Evolutionary conservation across 2,329 filamentous ascomycete genomes (phyloP), one percentile per base, ranked within the genome.

Genomic region (Fusarium sp.): DNA sequence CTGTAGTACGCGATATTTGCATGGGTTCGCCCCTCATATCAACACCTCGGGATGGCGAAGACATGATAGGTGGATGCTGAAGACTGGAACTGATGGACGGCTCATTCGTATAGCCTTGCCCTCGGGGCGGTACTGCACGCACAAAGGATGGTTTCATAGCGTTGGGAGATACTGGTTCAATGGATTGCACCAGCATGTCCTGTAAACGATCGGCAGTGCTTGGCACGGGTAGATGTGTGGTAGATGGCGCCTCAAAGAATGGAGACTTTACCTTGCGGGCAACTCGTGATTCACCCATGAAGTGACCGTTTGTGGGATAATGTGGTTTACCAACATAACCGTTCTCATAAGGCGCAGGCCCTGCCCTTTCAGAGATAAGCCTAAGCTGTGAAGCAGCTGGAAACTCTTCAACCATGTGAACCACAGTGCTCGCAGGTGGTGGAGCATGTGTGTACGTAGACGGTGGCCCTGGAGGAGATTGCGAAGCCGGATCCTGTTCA

Each of bases 161-260:
- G 21, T 71, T 64, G 6, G 78, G 78, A 31, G 79, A 80, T 7
- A 47, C 64, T 17, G 77, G 75, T 60, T 83, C 81, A 62, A 82
- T 78, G 7, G 80, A 83, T 9, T 68, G 78, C 13, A 83, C 74
- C 56, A 81, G 69, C 64, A 78, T 73, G 35, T 83, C 80, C 62
- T 78, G 76, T 11, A 74, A 32, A 55, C 63, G 47, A 47, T 54
- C 59, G 49, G 49, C 38, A 33, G 37, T 51, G 53, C 57, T 44
- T 13, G 63, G 39, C n/a, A 49, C 49, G 15, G 60, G 60, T 17
- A 66, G 68, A 43, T 65, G 66, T 15, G 70, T 39, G 43, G 41
- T 66, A 38, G 65, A 61, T 17, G 63, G 49, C 6, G 47, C 57
- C 19, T 65, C 64, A 64, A 58, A 53, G 23, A 65, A 60, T 44